Percentiles rank a stretch among this genome's conserved stretches.
Conservation (phyloP, 352 stramenopile species). For the Phytophthora uliginosa region DNA sequence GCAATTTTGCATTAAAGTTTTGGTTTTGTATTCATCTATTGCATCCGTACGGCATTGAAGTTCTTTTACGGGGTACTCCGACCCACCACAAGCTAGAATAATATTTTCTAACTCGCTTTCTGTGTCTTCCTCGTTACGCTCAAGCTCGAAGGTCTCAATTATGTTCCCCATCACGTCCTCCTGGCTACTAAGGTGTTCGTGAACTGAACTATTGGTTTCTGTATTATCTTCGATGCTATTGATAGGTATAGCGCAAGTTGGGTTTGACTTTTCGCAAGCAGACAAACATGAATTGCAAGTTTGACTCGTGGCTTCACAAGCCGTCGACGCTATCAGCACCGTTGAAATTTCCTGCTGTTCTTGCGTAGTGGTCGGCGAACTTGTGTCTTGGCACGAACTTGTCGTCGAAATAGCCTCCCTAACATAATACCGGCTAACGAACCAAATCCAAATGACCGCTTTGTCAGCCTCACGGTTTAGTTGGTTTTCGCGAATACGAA, state of each 20-base stretch:
- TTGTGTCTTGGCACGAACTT: no score
- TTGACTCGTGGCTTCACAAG: not conserved
- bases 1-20: not conserved
- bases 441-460: no score
- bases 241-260: not conserved
- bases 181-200: not conserved
- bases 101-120: not conserved
- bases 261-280: not conserved
- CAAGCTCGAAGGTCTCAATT: not conserved
- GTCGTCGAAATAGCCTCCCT: no score
- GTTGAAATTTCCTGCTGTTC: no score
- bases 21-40: not conserved
- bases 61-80: not conserved
- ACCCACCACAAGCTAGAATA: not conserved
- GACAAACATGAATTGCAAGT: not conserved
- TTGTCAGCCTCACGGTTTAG: no score
- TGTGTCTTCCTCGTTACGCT: not conserved
- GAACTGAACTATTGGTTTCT: not conserved
- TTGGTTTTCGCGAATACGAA: no score
- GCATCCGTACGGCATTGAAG: not conserved
- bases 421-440: no score
- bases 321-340: no score
- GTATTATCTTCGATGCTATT: not conserved
- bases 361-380: not conserved
- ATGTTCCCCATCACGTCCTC: not conserved